A percentile compares a stretch with the other conserved stretches of the same genome.
Conservation (phyloP, 305 asterid species). For the Solanum chacoense region DNA sequence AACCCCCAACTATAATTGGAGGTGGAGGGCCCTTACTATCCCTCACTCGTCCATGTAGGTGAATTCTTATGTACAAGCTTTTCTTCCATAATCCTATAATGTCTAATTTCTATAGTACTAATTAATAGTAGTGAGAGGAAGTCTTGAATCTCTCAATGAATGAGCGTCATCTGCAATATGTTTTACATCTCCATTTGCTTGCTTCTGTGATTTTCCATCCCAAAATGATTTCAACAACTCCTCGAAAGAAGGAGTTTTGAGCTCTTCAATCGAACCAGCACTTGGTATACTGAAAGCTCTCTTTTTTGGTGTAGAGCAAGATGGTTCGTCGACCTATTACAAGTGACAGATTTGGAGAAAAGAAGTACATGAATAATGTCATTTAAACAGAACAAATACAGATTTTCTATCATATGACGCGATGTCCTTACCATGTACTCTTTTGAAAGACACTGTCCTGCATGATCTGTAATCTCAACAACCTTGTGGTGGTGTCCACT, state of each 20-base stretch:
- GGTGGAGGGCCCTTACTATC: constrained; percentile 1
- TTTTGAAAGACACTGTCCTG: constrained; percentile 82
- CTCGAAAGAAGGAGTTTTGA: constrained; percentile 75
- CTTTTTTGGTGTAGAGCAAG: constrained; percentile 79
- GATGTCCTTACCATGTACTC: constrained; percentile 62
- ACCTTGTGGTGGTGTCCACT: constrained; percentile 73
- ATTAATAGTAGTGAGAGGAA: constrained; percentile 81
- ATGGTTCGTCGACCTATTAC: constrained; percentile 82
- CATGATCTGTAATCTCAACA: constrained; percentile 68
- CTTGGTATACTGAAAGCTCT: constrained; percentile 72
- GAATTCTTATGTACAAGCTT: constrained; percentile 4
- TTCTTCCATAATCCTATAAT: neutral
- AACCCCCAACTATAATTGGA: neutral
- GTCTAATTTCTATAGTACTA: constrained; percentile 5
- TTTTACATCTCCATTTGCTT: constrained; percentile 68
- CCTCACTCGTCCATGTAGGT: neutral
- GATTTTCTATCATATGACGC: neutral
- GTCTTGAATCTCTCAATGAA: constrained; percentile 63
- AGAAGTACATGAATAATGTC: neutral
- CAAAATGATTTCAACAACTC: constrained; percentile 72
- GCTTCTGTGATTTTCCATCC: constrained; percentile 72
- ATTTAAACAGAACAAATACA: neutral
- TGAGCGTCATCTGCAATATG: constrained; percentile 47
- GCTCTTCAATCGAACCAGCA: constrained; percentile 72
- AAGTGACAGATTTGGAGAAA: neutral